A percentile compares a stretch with the other conserved stretches of the same genome.
Conservation (phyloP, 305 asterid species). For the Solanum chacoense region DNA sequence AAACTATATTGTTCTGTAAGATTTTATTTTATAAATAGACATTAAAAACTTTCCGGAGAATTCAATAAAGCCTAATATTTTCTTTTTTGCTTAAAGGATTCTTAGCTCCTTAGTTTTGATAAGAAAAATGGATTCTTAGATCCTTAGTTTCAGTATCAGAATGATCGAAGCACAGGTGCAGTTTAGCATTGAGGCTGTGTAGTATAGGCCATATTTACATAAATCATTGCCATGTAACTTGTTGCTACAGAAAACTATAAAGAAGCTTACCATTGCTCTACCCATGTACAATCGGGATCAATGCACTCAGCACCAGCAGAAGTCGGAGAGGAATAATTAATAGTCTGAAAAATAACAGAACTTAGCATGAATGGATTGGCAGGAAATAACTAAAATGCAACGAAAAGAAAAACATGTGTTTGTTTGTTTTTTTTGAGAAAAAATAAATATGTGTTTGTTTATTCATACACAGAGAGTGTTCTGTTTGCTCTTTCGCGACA, state of each 20-base stretch:
- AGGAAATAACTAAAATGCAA: not conserved
- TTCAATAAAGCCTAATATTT: not conserved
- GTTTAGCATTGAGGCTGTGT: not conserved
- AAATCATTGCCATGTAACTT: not conserved
- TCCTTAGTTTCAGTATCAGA: not conserved
- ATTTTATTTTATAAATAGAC: not conserved
- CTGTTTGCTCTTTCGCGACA: not conserved
- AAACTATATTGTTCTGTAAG: not conserved
- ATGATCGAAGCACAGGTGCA: not conserved
- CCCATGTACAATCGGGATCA: slow-evolving; percentile 88
- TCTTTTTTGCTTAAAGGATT: not conserved
- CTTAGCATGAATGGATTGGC: not conserved
- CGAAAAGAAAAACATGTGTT: not conserved
- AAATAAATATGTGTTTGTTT: not conserved
- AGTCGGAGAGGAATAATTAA: slow-evolving; percentile 63
- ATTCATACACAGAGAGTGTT: not conserved
- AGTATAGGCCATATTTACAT: not conserved
- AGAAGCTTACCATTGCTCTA: slow-evolving; percentile 78
- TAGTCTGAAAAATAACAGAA: slow-evolving; percentile 47
- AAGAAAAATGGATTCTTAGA: not conserved
- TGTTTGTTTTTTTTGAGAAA: not conserved
- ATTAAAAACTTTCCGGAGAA: not conserved
- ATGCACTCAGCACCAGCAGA: slow-evolving; percentile 99
- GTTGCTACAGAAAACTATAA: not conserved
- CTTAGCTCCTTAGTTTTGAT: not conserved